Base-by-base conservation (phyloP, 495 filamentous ascomycete genomes). In the Tuber borchii region DNA sequence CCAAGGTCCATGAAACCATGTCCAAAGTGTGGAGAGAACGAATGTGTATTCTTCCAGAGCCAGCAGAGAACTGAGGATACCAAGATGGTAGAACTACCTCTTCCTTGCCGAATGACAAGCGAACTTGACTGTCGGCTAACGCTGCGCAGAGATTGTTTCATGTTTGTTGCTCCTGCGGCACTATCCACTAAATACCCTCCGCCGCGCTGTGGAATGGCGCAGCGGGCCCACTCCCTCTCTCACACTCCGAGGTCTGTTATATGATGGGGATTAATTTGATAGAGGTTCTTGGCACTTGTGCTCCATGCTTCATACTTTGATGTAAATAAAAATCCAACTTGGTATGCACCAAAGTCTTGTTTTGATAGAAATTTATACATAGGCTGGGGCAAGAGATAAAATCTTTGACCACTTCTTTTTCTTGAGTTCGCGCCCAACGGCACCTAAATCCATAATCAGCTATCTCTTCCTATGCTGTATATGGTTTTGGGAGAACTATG, bases 11-110 rank as follows among this genome's bases (percentile, higher is more conserved):
- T 92, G 80, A 92, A 91, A 84, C 86, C 87, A 71, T 99, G 95
- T 84, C 93, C 94, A 20, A 87, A 87, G 74, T 99, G 95, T 87
- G 87, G 89, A 68, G 91, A 96, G 83, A 89, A 88, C 72, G 93
- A 97, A 84, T 92, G 93, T 1, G 96, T 99, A 69, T 99, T 96
- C 85, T 99, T 98, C 87, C 95, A 99, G 86, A 97, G 93, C 61
- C 95, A 98, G 83, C 94, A 97, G 86, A 91, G 96, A 82, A 96
- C 91, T 71, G 92, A 93, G 20, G 94, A 97, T 84, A 99, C 96
- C 14, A 96, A 96, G 84, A 99, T 99, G 95, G 95, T 98, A 83
- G 82, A 88, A 91, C 83, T 71, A 34, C 43, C 72, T 73, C 68
- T 56, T 70, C 20, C 65, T 78, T 43, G 48, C 51, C 40, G 34